Evolutionary conservation across 176 grass and related monocot genomes (phyloP).

Genomic region (Lolium rigidum): DNA sequence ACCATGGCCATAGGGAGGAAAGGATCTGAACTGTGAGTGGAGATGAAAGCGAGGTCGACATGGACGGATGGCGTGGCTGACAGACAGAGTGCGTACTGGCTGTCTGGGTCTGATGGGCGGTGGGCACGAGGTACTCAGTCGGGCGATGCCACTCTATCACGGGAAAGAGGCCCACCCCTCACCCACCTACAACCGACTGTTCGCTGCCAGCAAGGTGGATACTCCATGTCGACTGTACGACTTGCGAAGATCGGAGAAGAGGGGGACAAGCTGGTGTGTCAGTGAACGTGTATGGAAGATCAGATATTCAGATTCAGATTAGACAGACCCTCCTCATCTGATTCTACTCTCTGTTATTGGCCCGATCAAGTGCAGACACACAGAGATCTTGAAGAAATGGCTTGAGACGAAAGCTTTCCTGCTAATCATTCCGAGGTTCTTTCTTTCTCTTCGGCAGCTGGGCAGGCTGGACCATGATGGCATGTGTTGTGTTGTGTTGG

Average conservation of each 20-base stretch:
- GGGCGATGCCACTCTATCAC: too few species aligned
- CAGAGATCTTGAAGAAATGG: background rate
- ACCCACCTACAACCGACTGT: background rate
- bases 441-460: background rate
- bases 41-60: background rate
- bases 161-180: background rate
- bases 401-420: background rate
- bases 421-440: background rate
- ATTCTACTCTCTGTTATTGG: background rate
- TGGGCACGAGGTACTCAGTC: constrained; percentile 6
- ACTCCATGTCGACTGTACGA: background rate
- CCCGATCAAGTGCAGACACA: background rate
- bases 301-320: background rate
- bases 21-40: background rate
- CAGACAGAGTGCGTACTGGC: background rate
- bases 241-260: background rate
- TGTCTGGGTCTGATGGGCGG: constrained; percentile 16
- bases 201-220: background rate
- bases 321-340: background rate
- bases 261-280: constrained; percentile 15
- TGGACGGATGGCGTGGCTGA: background rate
- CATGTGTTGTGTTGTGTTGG: constrained; percentile 7
- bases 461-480: constrained; percentile 10
- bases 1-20: background rate
- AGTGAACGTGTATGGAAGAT: background rate